Evolutionary conservation across 2,329 filamentous ascomycete species (phyloP).

Genomic region (Fusarium sp.): DNA sequence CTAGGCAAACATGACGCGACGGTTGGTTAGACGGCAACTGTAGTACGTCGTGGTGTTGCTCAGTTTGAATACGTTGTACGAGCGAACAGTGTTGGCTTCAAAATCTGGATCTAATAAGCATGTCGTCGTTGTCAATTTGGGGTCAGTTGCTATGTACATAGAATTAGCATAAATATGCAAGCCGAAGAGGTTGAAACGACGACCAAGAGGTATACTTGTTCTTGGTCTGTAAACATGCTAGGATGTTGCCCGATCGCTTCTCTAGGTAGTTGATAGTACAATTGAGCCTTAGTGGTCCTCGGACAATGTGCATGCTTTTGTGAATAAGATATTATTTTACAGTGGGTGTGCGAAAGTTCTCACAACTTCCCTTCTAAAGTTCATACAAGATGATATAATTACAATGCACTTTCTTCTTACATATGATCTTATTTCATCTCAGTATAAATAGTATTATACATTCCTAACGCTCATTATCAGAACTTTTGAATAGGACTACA

Average conservation of each 20-base stretch:
- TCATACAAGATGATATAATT: too few species aligned
- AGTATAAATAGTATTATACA: too few species aligned
- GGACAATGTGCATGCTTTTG: neutral
- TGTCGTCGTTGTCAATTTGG: slow-evolving; percentile 40
- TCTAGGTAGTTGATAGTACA: slow-evolving; percentile 28
- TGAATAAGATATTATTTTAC: neutral
- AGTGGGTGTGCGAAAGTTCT: too few species aligned
- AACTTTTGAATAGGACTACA: too few species aligned
- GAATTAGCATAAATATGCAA: slow-evolving; percentile 30
- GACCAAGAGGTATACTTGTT: slow-evolving; percentile 41
- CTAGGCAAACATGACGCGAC: slow-evolving; percentile 5
- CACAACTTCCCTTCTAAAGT: too few species aligned
- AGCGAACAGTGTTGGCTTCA: slow-evolving; percentile 18
- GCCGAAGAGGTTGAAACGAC: slow-evolving; percentile 13
- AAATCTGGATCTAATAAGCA: slow-evolving; percentile 45
- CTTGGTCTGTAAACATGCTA: slow-evolving; percentile 25
- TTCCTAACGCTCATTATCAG: too few species aligned
- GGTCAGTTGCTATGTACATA: slow-evolving; percentile 43
- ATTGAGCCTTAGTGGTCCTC: slow-evolving; percentile 24
- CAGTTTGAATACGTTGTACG: slow-evolving; percentile 17
- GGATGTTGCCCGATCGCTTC: slow-evolving; percentile 16
- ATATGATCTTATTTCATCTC: too few species aligned
- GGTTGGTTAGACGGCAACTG: slow-evolving; percentile 7
- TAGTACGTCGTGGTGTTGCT: neutral
- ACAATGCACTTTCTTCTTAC: too few species aligned